Evolutionary conservation across 345 rosid genomes (phyloP).

Genomic region (Camelina laxa): DNA sequence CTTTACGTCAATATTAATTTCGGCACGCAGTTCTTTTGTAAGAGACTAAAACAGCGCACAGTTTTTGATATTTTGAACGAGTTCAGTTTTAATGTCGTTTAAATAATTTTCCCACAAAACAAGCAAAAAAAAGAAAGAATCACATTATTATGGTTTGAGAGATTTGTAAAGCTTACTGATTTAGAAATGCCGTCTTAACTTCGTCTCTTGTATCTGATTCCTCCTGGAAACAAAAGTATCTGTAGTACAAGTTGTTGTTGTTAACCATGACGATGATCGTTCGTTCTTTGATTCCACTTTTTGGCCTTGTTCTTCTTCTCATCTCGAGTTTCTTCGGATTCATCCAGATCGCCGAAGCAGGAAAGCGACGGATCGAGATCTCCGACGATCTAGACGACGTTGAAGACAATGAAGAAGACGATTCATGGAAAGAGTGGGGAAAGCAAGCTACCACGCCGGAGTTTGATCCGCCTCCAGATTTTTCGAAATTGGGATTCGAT

Average conservation of each 20-base stretch:
- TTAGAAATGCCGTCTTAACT: slow-evolving; percentile 15
- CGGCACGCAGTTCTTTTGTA: neutral
- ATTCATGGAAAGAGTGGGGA: slow-evolving; percentile 93
- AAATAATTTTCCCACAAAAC: neutral
- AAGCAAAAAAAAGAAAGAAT: neutral
- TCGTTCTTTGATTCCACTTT: slow-evolving; percentile 13
- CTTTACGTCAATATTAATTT: neutral
- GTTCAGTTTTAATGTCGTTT: slow-evolving; percentile 29
- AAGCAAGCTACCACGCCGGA: slow-evolving; percentile 48
- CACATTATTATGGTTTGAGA: neutral
- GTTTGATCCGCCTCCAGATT: slow-evolving; percentile 75
- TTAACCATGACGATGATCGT: slow-evolving; percentile 28
- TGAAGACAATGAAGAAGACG: slow-evolving; percentile 90
- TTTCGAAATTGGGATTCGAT: slow-evolving; percentile 56
- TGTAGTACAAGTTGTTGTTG: neutral
- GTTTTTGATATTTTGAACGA: neutral
- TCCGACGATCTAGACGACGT: slow-evolving; percentile 89
- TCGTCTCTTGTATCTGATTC: neutral
- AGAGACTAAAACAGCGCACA: neutral
- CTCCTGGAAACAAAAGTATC: neutral
- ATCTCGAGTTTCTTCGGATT: slow-evolving; percentile 35
- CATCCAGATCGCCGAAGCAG: slow-evolving; percentile 50
- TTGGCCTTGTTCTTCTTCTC: slow-evolving; percentile 36
- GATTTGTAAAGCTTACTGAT: neutral
- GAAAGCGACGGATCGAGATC: slow-evolving; percentile 68